These are phyloP conservation scores for Colletotrichum sp. DNA, from an alignment of 2,329 filamentous ascomycete species.

Conservation along the genomic window DNA sequence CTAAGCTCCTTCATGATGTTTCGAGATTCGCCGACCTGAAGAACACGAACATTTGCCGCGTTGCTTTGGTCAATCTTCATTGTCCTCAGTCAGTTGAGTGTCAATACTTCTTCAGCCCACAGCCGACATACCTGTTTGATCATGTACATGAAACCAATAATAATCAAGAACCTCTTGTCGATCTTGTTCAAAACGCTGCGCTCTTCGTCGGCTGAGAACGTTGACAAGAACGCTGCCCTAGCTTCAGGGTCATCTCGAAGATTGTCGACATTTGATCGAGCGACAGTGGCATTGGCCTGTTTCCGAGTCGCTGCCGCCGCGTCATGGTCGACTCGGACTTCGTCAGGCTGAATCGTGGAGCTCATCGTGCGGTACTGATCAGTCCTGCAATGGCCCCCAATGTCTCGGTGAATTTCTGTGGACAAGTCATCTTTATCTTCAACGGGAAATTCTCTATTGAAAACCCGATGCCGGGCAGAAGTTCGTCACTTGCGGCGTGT, in stretches of 20 bases:
- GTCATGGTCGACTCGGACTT: not conserved
- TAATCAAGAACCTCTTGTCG: conserved; percentile 36
- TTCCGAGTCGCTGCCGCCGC: not conserved
- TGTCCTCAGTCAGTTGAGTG: not conserved
- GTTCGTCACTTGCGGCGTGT: not conserved
- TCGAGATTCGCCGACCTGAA: conserved; percentile 43
- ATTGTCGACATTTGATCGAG: not conserved
- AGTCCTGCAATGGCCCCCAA: not conserved
- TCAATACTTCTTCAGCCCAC: not conserved
- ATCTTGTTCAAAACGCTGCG: conserved; percentile 44
- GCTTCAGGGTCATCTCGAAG: conserved; percentile 25
- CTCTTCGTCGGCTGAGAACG: conserved; percentile 43
- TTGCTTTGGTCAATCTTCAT: conserved; percentile 41
- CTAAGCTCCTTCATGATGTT: conserved; percentile 28
- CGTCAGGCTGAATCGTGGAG: not conserved
- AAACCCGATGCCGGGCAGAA: not conserved
- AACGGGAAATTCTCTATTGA: not conserved
- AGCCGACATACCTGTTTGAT: conserved; percentile 39
- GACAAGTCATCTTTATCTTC: not conserved
- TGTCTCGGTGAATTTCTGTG: not conserved
- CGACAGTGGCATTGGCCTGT: not conserved
- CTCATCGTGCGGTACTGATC: not conserved
- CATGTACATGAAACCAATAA: conserved; percentile 46
- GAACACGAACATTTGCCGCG: conserved; percentile 44
- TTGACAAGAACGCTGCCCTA: conserved; percentile 35